Evolutionary conservation across 371 early-diverging fungal species (phyloP).

Genomic region (Smittium mucronatum): DNA sequence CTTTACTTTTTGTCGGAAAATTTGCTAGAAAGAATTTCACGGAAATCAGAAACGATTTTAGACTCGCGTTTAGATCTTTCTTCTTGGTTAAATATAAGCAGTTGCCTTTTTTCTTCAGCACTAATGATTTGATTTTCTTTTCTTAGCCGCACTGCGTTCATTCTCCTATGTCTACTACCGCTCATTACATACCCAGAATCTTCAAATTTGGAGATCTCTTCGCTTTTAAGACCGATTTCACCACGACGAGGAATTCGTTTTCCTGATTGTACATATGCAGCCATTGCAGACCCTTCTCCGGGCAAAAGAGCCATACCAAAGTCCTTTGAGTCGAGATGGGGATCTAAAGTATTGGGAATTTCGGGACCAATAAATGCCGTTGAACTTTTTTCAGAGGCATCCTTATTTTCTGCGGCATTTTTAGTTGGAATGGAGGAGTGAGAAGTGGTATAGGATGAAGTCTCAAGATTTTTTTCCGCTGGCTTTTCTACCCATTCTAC

Average conservation of each 20-base stretch:
- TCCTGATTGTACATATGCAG: slow-evolving; percentile 75
- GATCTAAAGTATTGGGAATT: slow-evolving; percentile 21
- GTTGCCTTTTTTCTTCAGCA: slow-evolving; percentile 70
- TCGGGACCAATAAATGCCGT: slow-evolving; percentile 8
- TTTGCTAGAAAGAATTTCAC: slow-evolving; percentile 45
- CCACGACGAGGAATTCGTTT: slow-evolving; percentile 95
- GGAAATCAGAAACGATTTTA: slow-evolving; percentile 73
- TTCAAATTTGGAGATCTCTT: slow-evolving; percentile 74
- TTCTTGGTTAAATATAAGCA: slow-evolving; percentile 67
- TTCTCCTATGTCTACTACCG: slow-evolving; percentile 82
- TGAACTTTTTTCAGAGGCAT: not conserved
- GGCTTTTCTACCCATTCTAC: not conserved
- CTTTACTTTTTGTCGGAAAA: not conserved
- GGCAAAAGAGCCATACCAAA: slow-evolving; percentile 70
- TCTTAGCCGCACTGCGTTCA: slow-evolving; percentile 91
- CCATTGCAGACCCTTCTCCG: slow-evolving; percentile 74
- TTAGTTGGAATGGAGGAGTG: not conserved
- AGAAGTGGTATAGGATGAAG: not conserved
- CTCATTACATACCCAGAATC: slow-evolving; percentile 90
- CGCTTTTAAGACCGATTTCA: slow-evolving; percentile 81
- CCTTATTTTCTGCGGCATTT: not conserved
- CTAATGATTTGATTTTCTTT: slow-evolving; percentile 88
- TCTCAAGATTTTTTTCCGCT: not conserved
- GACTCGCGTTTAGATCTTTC: slow-evolving; percentile 76
- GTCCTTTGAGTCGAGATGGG: slow-evolving; percentile 44